A percentile compares a stretch with the other conserved stretches of the same genome.
phyloP scores from a whole-genome alignment of 129 eudicot species.

The Arctium minus region DNA sequence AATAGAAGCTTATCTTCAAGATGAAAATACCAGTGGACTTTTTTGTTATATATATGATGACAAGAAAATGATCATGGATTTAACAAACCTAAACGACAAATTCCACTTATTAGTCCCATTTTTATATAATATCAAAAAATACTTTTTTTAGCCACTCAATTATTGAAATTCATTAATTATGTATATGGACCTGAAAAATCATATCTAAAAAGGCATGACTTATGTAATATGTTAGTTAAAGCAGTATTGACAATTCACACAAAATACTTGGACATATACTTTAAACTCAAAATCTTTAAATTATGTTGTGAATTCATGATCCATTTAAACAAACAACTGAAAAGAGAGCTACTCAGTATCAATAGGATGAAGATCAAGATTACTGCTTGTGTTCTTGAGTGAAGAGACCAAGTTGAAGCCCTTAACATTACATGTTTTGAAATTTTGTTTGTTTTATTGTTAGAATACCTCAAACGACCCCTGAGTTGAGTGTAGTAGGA shows the following conservation, averaged over 20 bases:
- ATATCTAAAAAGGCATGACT: not conserved
- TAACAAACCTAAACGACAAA: not conserved
- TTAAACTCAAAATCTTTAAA: not conserved
- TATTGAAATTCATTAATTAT: no score
- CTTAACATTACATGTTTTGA: not conserved
- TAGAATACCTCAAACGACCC: not conserved
- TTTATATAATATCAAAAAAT: no score
- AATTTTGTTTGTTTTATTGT: conserved; percentile 4
- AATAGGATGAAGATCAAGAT: not conserved
- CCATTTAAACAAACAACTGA: not conserved
- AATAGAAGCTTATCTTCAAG: not conserved
- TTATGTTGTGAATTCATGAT: not conserved
- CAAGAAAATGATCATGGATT: not conserved
- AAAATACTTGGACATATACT: not conserved
- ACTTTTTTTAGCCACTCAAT: not conserved
- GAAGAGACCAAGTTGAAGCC: not conserved
- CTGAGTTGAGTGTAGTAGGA: not conserved
- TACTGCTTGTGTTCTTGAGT: conserved; percentile 3
- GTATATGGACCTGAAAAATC: not conserved
- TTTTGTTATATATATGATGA: not conserved
- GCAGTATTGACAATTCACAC: not conserved
- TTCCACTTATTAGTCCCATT: not conserved
- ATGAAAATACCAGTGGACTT: not conserved
- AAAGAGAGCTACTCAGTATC: not conserved
- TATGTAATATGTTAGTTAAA: not conserved